Evolutionary conservation across 2,329 filamentous ascomycete species (phyloP).

Genomic region (Tricladium varicosporioides): DNA sequence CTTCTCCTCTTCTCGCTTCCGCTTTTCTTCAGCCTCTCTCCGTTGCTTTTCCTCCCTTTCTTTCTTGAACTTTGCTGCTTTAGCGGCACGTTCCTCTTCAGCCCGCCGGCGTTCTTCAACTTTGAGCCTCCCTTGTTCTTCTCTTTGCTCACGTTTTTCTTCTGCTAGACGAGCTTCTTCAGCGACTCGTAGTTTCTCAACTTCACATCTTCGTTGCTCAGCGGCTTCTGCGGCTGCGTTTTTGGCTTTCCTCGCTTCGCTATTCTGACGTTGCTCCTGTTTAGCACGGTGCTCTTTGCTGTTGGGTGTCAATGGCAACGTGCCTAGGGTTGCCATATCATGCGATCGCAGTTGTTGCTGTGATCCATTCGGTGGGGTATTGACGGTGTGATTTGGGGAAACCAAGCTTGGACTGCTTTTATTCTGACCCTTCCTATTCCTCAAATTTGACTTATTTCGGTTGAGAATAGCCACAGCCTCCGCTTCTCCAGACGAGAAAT

Average conservation of each 20-base stretch:
- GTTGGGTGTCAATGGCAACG: slow-evolving; percentile 27
- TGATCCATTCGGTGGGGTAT: slow-evolving; percentile 23
- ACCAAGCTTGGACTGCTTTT: slow-evolving; percentile 17
- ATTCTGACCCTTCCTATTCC: slow-evolving; percentile 17
- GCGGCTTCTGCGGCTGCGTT: slow-evolving; percentile 23
- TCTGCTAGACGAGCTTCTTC: slow-evolving; percentile 13
- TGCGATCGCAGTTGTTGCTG: slow-evolving; percentile 12
- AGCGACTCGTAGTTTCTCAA: slow-evolving; percentile 15
- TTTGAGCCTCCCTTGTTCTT: slow-evolving; percentile 16
- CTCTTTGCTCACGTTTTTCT: slow-evolving; percentile 12
- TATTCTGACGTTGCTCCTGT: slow-evolving; percentile 12
- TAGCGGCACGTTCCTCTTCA: slow-evolving; percentile 18
- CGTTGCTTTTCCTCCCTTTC: slow-evolving; percentile 16
- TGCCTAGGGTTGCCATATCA: slow-evolving; percentile 9
- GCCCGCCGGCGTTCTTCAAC: slow-evolving; percentile 10
- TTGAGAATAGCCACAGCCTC: slow-evolving; percentile 9
- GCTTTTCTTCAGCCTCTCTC: slow-evolving; percentile 7
- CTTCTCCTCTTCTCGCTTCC: slow-evolving; percentile 12
- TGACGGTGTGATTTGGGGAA: slow-evolving; percentile 18
- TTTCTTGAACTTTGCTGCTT: slow-evolving; percentile 17
- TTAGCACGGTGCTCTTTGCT: slow-evolving; percentile 24
- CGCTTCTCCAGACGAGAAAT: slow-evolving; percentile 24
- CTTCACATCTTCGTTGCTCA: slow-evolving; percentile 18
- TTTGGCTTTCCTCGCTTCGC: slow-evolving; percentile 20
- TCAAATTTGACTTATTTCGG: slow-evolving; percentile 19